phyloP scores from a whole-genome alignment of 345 rosid species.

The sweet orange (Citrus sinensis) region DVS_A1.0 CM039163.1:39532001-39532500 shows the following conservation, averaged over 20 bases:
- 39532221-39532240: not conserved
- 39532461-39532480: not conserved
- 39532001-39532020: conserved; percentile 92
- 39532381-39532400: not conserved
- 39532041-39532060: conserved; percentile 83
- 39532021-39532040: conserved; percentile 77
- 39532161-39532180: not conserved
- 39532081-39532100: conserved; percentile 95
- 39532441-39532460: not conserved
- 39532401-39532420: not conserved
- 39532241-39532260: not conserved
- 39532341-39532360: not conserved
- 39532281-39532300: not conserved
- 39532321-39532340: not conserved
- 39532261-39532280: not conserved
- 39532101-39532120: conserved; percentile 89
- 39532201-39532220: not conserved
- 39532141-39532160: not conserved
- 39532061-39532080: conserved; percentile 85
- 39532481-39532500: not conserved
- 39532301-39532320: not conserved
- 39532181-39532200: not conserved
- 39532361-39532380: too few species aligned
- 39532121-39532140: conserved; percentile 46
- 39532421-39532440: not conserved